A percentile compares a stretch with the other conserved stretches of the same genome.
phyloP scores from a whole-genome alignment of 495 filamentous ascomycete genomes.

The Hypoxylon subgilvum region DNA sequence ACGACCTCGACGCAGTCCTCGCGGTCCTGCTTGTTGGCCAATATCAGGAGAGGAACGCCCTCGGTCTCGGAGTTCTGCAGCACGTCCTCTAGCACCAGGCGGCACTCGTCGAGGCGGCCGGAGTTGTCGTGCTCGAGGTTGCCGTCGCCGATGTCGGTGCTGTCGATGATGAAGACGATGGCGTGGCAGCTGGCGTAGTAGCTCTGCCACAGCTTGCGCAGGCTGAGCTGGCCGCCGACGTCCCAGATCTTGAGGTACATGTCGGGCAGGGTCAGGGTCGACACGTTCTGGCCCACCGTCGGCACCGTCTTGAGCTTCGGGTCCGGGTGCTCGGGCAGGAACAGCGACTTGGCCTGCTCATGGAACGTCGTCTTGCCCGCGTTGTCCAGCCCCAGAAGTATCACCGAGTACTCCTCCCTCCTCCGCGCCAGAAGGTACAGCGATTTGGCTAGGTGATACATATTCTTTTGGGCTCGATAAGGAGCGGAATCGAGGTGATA shows the following conservation, averaged over 20 bases:
- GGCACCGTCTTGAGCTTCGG: constrained; percentile 79
- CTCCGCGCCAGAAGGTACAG: constrained; percentile 92
- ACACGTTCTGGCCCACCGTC: constrained; percentile 96
- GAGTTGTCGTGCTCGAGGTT: constrained; percentile 64
- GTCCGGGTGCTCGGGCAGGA: constrained; percentile 67
- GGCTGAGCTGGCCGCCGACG: constrained; percentile 86
- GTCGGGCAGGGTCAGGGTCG: constrained; percentile 82
- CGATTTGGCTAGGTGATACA: constrained; percentile 97
- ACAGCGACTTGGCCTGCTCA: constrained; percentile 90
- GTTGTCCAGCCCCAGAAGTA: constrained; percentile 96
- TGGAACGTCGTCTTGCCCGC: constrained; percentile 98
- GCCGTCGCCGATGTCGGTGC: constrained; percentile 84
- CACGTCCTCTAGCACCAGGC: constrained; percentile 86
- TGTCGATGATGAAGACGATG: constrained; percentile 96
- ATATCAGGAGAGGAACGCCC: constrained; percentile 86
- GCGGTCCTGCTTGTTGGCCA: constrained; percentile 97
- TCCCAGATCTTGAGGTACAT: constrained; percentile 99
- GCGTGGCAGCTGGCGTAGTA: constrained; percentile 94
- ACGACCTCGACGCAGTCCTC: constrained; percentile 98
- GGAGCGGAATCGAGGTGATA: not conserved
- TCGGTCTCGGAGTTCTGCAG: constrained; percentile 82
- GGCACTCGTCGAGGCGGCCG: constrained; percentile 81
- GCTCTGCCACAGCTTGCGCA: constrained; percentile 92
- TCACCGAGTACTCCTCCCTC: constrained; percentile 98
- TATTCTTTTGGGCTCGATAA: constrained; percentile 42